Evolutionary conservation across 371 early-diverging fungal species (phyloP).

Genomic region (Rhizomucor miehei): DNA sequence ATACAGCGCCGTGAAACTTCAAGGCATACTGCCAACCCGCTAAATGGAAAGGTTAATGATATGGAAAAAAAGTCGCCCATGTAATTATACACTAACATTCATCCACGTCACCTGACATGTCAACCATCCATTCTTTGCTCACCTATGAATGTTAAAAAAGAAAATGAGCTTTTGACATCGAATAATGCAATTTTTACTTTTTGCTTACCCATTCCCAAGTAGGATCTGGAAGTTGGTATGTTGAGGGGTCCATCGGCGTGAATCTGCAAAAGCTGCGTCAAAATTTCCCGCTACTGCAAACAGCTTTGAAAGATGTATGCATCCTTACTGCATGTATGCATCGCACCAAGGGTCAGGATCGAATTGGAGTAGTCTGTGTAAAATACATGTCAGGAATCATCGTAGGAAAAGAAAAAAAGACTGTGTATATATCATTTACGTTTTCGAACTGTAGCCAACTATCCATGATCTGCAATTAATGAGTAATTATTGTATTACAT

Average conservation of each 20-base stretch:
- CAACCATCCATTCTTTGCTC: slow-evolving; percentile 61
- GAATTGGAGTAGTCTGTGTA: slow-evolving; percentile 48
- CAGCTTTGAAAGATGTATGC: not conserved
- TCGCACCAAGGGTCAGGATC: slow-evolving; percentile 67
- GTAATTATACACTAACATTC: slow-evolving; percentile 32
- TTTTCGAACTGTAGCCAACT: slow-evolving; percentile 60
- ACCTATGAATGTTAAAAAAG: slow-evolving; percentile 11
- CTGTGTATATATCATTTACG: slow-evolving; percentile 16
- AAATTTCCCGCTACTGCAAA: not conserved
- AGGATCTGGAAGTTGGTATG: slow-evolving; percentile 58
- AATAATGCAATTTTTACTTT: not conserved
- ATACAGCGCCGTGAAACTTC: slow-evolving; percentile 42
- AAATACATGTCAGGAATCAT: not conserved
- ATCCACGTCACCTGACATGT: slow-evolving; percentile 69
- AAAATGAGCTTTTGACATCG: not conserved
- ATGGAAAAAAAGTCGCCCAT: not conserved
- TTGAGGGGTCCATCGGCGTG: slow-evolving; percentile 51
- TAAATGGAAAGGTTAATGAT: slow-evolving; percentile 3
- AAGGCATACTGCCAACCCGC: slow-evolving; percentile 55
- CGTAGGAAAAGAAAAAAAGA: too few relatives aligned
- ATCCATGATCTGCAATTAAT: slow-evolving; percentile 39
- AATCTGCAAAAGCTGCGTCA: slow-evolving; percentile 20
- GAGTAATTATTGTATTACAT: not conserved
- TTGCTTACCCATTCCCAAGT: slow-evolving; percentile 62
- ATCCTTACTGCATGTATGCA: slow-evolving; percentile 35